phyloP scores from a whole-genome alignment of 202 grass and related monocot genomes.

The Cymbopogon flexuosus region DNA sequence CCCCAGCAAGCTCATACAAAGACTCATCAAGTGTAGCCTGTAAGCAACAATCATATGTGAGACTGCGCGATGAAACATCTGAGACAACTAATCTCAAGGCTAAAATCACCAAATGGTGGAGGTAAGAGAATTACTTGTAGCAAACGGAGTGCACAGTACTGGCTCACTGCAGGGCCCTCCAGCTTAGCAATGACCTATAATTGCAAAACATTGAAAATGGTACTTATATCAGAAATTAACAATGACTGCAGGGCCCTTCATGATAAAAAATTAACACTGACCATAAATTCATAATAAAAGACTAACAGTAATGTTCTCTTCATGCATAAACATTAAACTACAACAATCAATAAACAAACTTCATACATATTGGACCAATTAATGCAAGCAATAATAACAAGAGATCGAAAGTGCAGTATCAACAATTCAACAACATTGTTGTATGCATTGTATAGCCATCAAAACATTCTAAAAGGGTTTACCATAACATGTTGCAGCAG shows the following conservation, averaged over 20 bases:
- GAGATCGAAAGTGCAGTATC: background rate
- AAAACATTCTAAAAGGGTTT: conserved; percentile 15
- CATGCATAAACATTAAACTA: conserved; percentile 25
- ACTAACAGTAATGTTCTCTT: background rate
- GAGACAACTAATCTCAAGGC: background rate
- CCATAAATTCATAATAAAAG: background rate
- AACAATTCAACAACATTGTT: background rate
- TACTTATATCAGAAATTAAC: conserved; percentile 21
- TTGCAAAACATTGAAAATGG: conserved; percentile 23
- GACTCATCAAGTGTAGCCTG: conserved; percentile 98
- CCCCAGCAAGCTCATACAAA: conserved; percentile 88
- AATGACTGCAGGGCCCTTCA: background rate
- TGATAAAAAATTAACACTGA: background rate
- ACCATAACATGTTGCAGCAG: background rate
- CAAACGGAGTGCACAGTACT: conserved; percentile 91
- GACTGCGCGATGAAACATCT: conserved; percentile 33
- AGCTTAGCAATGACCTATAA: conserved; percentile 96
- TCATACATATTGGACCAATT: background rate
- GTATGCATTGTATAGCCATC: background rate
- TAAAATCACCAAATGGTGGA: conserved; percentile 18
- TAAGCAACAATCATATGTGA: conserved; percentile 29
- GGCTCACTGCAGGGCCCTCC: conserved; percentile 94
- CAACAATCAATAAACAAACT: background rate
- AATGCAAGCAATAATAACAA: conserved; percentile 3
- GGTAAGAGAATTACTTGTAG: conserved; percentile 64